Evolutionary conservation across 441 rosid species (phyloP).

Genomic region (Euphorbia celastroides): DNA sequence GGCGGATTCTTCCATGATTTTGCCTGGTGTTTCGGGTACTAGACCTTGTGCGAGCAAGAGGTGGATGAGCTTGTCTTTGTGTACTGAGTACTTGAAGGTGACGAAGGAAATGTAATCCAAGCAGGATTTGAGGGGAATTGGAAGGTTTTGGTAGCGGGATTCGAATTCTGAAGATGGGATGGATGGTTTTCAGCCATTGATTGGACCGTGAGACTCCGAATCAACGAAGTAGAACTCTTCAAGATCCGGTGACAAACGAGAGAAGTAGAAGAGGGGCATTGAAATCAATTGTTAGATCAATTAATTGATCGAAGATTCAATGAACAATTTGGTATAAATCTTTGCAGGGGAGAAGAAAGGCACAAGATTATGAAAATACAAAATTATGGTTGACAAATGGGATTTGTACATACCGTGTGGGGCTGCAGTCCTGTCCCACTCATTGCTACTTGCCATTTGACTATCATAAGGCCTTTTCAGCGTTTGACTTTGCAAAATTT

Average conservation of each 20-base stretch:
- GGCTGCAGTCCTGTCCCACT: background rate
- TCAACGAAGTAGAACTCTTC: constrained; percentile 5
- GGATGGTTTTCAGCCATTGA: background rate
- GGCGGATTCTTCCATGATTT: constrained; percentile 13
- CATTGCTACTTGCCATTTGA: background rate
- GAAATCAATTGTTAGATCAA: background rate
- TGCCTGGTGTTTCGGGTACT: constrained; percentile 10
- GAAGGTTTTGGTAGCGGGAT: constrained; percentile 8
- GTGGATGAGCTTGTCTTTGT: constrained; percentile 6
- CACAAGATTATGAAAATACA: background rate
- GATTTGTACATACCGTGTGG: background rate
- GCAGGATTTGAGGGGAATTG: constrained; percentile 11
- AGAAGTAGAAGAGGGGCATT: constrained; percentile 10
- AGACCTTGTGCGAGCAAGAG: constrained; percentile 15
- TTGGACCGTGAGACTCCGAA: background rate
- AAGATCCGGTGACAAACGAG: background rate
- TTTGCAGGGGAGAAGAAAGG: background rate
- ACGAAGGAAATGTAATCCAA: constrained; percentile 11
- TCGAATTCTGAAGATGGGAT: background rate
- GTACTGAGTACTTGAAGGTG: background rate
- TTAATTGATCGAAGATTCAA: background rate
- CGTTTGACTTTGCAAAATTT: too few relatives aligned
- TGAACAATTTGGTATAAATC: too few relatives aligned
- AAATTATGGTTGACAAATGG: background rate
- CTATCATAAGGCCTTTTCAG: too few relatives aligned